Evolutionary conservation across 371 early-diverging fungal genomes (phyloP).

Genomic region (Lichtheimia corymbifera): DNA sequence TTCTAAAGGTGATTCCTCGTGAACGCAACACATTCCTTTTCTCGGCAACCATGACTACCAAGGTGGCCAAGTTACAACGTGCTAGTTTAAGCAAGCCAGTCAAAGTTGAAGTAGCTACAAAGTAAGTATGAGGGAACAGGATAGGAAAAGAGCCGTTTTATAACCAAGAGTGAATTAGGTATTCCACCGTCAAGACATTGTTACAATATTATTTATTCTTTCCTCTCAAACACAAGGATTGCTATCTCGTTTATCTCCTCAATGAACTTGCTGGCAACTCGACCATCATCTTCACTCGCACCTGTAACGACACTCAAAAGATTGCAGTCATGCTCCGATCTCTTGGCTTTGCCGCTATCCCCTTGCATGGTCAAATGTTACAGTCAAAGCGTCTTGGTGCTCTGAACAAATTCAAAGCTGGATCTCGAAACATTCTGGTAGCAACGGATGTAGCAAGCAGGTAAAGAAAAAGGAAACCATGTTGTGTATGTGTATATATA

Average conservation of each 20-base stretch:
- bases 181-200: conserved; percentile 89
- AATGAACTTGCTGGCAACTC: conserved; percentile 93
- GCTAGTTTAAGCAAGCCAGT: conserved; percentile 93
- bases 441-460: conserved; percentile 96
- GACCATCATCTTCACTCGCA: conserved; percentile 89
- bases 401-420: conserved; percentile 89
- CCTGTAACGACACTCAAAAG: conserved; percentile 83
- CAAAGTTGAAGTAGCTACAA: conserved; percentile 88
- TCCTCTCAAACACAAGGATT: conserved; percentile 95
- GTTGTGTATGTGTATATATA: not conserved
- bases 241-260: conserved; percentile 87
- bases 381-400: conserved; percentile 93
- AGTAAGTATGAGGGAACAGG: conserved; percentile 32
- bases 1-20: conserved; percentile 88
- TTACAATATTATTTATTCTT: conserved; percentile 95
- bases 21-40: conserved; percentile 95
- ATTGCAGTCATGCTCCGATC: conserved; percentile 85
- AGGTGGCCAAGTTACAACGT: conserved; percentile 92
- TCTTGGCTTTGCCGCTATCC: conserved; percentile 91
- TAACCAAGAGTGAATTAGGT: conserved; percentile 23
- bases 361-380: conserved; percentile 91
- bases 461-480: conserved; percentile 17
- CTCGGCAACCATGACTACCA: conserved; percentile 97
- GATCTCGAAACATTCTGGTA: conserved; percentile 82
- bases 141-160: conserved; percentile 10